phyloP scores from a whole-genome alignment of 768 basidiomycete species.

The Hygrocybe punicea region DNA sequence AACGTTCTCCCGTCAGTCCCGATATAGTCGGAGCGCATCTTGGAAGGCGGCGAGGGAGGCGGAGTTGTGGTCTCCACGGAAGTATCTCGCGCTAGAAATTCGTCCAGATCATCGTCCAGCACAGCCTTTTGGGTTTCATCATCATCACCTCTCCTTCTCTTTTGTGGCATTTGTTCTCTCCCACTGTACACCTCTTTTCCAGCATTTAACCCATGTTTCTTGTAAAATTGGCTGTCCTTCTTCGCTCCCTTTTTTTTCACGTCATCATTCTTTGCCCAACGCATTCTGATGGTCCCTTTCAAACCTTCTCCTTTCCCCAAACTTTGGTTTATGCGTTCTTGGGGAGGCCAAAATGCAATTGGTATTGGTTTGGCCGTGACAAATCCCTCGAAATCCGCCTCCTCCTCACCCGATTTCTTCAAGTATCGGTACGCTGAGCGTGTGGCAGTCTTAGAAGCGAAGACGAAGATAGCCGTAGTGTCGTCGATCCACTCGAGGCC shows the following conservation, averaged over 20 bases:
- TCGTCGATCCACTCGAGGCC: conserved; percentile 87
- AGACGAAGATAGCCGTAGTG: conserved; percentile 76
- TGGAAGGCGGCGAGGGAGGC: conserved; percentile 46
- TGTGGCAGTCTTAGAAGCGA: conserved; percentile 53
- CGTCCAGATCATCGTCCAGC: conserved; percentile 68
- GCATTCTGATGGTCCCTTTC: conserved; percentile 64
- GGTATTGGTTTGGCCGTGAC: conserved; percentile 68
- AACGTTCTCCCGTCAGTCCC: conserved; percentile 48
- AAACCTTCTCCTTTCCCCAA: conserved; percentile 68
- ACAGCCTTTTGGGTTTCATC: conserved; percentile 39
- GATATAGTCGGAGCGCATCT: conserved; percentile 67
- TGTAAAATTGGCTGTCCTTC: conserved; percentile 74
- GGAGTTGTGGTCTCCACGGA: conserved; percentile 22
- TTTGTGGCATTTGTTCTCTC: conserved; percentile 18
- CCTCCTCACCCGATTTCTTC: conserved; percentile 50
- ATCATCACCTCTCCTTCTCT: conserved; percentile 31
- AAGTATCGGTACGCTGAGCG: conserved; percentile 49
- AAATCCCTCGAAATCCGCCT: conserved; percentile 54
- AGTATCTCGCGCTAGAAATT: conserved; percentile 54
- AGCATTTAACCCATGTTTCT: conserved; percentile 60
- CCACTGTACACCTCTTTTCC: conserved; percentile 55
- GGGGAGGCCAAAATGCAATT: conserved; percentile 71
- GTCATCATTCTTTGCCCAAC: conserved; percentile 71
- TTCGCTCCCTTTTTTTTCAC: conserved; percentile 76
- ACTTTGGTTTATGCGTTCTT: conserved; percentile 69